phyloP scores from a whole-genome alignment of 2,329 filamentous ascomycete genomes.

The Nemania bipapillata region DNA sequence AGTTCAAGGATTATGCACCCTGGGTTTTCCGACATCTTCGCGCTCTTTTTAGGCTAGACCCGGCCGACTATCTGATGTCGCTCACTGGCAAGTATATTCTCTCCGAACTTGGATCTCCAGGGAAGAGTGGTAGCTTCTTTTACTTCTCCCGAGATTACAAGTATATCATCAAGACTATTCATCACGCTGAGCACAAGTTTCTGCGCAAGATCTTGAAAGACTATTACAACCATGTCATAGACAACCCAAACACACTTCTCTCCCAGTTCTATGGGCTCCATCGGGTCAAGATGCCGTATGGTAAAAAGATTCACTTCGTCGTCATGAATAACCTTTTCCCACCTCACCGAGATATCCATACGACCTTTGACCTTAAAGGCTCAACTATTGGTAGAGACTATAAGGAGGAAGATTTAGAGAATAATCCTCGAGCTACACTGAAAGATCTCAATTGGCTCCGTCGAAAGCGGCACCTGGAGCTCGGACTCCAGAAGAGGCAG shows the following conservation, averaged over 20 bases:
- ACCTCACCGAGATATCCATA: conserved; percentile 95
- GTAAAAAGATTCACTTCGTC: conserved; percentile 98
- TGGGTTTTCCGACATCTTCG: conserved; percentile 98
- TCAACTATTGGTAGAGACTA: conserved; percentile 95
- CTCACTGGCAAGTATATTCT: conserved; percentile 98
- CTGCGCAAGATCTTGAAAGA: conserved; percentile 85
- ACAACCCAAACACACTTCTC: conserved; percentile 95
- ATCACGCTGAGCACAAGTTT: conserved; percentile 92
- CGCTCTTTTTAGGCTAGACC: conserved; percentile 87
- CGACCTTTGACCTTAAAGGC: conserved; percentile 96
- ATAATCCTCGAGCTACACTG: conserved; percentile 89
- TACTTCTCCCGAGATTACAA: conserved; percentile 99
- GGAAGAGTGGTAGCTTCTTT: conserved; percentile 99
- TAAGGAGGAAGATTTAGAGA: conserved; percentile 84
- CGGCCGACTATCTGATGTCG: conserved; percentile 97
- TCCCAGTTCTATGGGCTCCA: conserved; percentile 98
- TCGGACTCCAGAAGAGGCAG: conserved; percentile 87
- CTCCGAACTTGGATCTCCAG: conserved; percentile 94
- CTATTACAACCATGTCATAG: conserved; percentile 90
- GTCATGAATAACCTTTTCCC: conserved; percentile 99
- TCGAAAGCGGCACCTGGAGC: conserved; percentile 83
- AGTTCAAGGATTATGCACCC: conserved; percentile 99
- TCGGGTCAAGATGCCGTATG: conserved; percentile 97
- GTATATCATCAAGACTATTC: conserved; percentile 99
- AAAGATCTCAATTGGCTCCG: conserved; percentile 98